Evolutionary conservation across 1,139 yeast species (phyloP).

Genomic region (Debaryomycetaceae sp.): DNA sequence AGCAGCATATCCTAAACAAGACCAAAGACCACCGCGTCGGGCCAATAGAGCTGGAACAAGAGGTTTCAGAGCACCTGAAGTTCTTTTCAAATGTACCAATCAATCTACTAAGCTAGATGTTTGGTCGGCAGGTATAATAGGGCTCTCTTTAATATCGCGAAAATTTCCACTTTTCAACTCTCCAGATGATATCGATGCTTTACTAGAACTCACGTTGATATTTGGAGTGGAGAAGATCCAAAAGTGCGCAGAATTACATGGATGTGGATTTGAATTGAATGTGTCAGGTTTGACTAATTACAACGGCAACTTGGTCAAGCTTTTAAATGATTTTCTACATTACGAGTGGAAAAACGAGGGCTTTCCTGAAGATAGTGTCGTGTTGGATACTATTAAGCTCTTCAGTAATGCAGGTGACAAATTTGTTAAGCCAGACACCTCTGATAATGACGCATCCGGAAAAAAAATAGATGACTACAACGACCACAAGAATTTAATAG

Average conservation of each 20-base stretch:
- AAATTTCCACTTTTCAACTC: slow-evolving; percentile 88
- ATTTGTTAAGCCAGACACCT: slow-evolving; percentile 22
- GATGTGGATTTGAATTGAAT: slow-evolving; percentile 77
- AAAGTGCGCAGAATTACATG: slow-evolving; percentile 80
- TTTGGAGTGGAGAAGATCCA: slow-evolving; percentile 77
- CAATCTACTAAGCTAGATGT: slow-evolving; percentile 81
- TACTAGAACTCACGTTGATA: slow-evolving; percentile 77
- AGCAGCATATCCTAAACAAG: slow-evolving; percentile 77
- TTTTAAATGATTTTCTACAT: slow-evolving; percentile 27
- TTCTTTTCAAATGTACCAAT: slow-evolving; percentile 78
- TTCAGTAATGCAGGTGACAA: slow-evolving; percentile 24
- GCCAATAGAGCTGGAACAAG: slow-evolving; percentile 98
- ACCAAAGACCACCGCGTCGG: slow-evolving; percentile 80
- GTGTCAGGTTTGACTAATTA: slow-evolving; percentile 16
- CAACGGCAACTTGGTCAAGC: slow-evolving; percentile 31
- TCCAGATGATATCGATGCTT: slow-evolving; percentile 87
- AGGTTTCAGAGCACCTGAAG: slow-evolving; percentile 95
- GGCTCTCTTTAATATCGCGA: slow-evolving; percentile 65
- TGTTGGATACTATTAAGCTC: slow-evolving; percentile 33
- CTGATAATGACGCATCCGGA: slow-evolving; percentile 5
- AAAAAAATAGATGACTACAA: slow-evolving; percentile 18
- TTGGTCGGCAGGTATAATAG: slow-evolving; percentile 91
- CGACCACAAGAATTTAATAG: slow-evolving; percentile 47
- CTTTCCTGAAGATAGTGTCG: slow-evolving; percentile 38
- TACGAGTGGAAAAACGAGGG: slow-evolving; percentile 34